Evolutionary conservation across 306 rosid species (phyloP), one percentile per base, ranked within the genome.

Genomic region (Cotoneaster glaucophyllus): DNA sequence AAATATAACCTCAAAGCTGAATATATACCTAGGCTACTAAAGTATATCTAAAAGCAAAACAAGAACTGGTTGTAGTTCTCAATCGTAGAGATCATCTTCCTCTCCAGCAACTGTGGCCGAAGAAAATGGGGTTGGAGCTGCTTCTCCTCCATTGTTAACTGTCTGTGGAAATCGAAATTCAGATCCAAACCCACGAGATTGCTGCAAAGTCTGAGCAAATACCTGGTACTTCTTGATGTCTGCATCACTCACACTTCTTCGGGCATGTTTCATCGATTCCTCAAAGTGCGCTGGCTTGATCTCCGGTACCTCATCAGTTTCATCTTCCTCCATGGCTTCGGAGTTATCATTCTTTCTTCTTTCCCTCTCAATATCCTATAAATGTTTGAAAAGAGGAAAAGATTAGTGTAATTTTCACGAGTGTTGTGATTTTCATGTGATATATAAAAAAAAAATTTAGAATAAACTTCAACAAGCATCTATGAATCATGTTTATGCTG

Each of bases 291-390:
- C 73, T 45, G 90, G 82, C 76, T 86, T 90, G 74, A 90, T 90
- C 82, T 86, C 90, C 0, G 88, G 56, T 2, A 80, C 80, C 56
- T 83, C 89, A 4, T 81, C 84, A 37, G 12, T 59, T 13, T 79
- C 87, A 58, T 87, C 92, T 71, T 87, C 89, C 77, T 88, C 95
- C 95, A 86, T 87, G 45, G 87, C 89, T 81, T 86, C 95, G 24
- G 89, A 84, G 77, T 83, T 86, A 65, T 77, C 90, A 17, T 22
- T 58, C 69, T 41, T 74, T 81, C 77, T 88, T 62, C 78, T 90
- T 85, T 90, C 88, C 81, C 45, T 78, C 80, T 88, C 90, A 50
- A 90, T 85, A 44, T 74, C 90, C 96, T 86, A 74, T 37, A 24
- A 12, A 15, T 48, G 71, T 44, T 77, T 29, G 37, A 56, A 76